Evolutionary conservation across 768 basidiomycete genomes (phyloP).

Genomic region (Boletus reticulatus): DNA sequence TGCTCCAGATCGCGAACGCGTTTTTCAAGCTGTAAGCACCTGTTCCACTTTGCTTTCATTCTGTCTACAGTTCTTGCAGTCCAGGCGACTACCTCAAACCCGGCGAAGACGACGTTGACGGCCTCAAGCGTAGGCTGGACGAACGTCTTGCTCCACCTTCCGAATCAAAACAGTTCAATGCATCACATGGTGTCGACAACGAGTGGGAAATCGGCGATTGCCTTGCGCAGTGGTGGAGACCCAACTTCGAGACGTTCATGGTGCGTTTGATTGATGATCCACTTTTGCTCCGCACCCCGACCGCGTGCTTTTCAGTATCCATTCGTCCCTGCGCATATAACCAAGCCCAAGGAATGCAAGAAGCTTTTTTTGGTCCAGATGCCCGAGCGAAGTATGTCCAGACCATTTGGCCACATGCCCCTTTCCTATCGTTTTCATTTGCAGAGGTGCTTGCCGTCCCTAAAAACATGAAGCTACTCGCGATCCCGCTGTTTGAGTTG

Average conservation of each 20-base stretch:
- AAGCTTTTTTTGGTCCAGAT: slow-evolving; percentile 94
- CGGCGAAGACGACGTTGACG: slow-evolving; percentile 89
- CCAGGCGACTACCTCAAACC: slow-evolving; percentile 99
- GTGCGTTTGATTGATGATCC: slow-evolving; percentile 44
- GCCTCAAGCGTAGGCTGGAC: slow-evolving; percentile 86
- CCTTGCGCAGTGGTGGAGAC: slow-evolving; percentile 98
- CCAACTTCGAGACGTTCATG: slow-evolving; percentile 99
- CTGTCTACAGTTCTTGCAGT: slow-evolving; percentile 35
- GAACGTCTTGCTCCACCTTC: slow-evolving; percentile 82
- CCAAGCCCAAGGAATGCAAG: slow-evolving; percentile 98
- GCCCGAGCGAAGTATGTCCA: slow-evolving; percentile 82
- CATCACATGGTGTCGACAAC: slow-evolving; percentile 72
- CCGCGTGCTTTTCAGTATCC: slow-evolving; percentile 61
- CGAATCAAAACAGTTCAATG: slow-evolving; percentile 72
- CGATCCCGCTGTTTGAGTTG: slow-evolving; percentile 93
- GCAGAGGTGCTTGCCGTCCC: slow-evolving; percentile 95
- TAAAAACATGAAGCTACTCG: slow-evolving; percentile 98
- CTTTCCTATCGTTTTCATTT: background rate
- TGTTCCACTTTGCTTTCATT: background rate
- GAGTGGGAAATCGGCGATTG: slow-evolving; percentile 98
- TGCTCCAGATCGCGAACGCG: slow-evolving; percentile 97
- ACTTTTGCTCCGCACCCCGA: background rate
- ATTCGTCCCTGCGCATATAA: slow-evolving; percentile 92
- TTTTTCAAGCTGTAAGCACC: slow-evolving; percentile 94
- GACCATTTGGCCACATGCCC: background rate